These are phyloP conservation scores for Vaccinium myrtillus DNA, from an alignment of 148 eudicot genomes.

Conservation along the genomic window DNA sequence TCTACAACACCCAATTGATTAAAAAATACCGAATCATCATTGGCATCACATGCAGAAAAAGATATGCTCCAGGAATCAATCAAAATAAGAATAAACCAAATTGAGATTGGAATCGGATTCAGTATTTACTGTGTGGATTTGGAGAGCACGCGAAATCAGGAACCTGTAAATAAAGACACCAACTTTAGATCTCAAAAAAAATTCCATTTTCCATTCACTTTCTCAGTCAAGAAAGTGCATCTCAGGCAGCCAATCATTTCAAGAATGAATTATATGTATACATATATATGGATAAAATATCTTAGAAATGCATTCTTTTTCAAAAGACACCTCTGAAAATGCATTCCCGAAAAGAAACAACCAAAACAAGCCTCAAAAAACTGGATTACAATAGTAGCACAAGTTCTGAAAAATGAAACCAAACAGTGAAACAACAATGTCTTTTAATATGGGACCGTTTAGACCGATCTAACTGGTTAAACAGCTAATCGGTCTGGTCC, in stretches of 20 bases:
- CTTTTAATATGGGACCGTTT: too few relatives aligned
- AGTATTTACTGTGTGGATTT: constrained; percentile 72
- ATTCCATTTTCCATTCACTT: constrained; percentile 3
- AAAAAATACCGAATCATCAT: neutral
- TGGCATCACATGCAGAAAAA: neutral
- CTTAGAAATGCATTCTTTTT: neutral
- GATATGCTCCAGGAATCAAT: neutral
- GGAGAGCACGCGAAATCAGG: constrained; percentile 91
- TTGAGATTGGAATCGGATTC: constrained; percentile 28
- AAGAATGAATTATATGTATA: neutral
- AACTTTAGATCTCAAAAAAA: constrained; percentile 14
- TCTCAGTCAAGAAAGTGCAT: neutral
- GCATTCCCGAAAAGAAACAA: neutral
- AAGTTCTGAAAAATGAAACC: neutral
- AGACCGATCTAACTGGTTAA: neutral
- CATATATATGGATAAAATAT: neutral
- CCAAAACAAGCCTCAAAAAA: neutral
- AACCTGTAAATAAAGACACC: constrained; percentile 45
- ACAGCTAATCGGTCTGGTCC: neutral
- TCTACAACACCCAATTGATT: constrained; percentile 33
- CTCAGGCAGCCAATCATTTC: neutral
- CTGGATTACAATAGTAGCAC: neutral
- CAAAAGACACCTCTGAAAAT: neutral
- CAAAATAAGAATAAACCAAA: constrained; percentile 9
- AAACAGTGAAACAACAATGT: neutral